Evolutionary conservation across 768 basidiomycete genomes (phyloP).

Genomic region (Exidia glandulosa): DNA sequence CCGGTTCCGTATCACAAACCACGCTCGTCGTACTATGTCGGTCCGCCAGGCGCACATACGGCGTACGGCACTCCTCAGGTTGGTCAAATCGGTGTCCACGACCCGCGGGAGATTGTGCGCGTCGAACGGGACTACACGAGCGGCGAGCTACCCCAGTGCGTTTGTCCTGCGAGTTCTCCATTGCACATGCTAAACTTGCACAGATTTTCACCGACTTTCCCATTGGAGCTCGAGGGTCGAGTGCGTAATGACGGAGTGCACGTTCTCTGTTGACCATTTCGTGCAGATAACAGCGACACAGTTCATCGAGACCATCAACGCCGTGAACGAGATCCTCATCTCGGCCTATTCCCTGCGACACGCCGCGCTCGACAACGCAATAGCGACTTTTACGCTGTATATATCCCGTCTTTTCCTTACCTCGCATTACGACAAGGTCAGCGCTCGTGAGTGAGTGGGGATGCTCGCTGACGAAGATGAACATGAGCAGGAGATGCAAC

Average conservation of each 20-base stretch:
- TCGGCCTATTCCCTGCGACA: constrained; percentile 71
- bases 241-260: constrained; percentile 47
- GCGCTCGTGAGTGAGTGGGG: constrained; percentile 6
- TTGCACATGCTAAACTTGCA: background rate
- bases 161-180: background rate
- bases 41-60: constrained; percentile 63
- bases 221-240: constrained; percentile 85
- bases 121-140: constrained; percentile 87
- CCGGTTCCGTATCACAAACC: constrained; percentile 38
- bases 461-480: background rate
- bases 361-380: constrained; percentile 65
- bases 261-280: background rate
- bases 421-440: constrained; percentile 76
- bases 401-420: constrained; percentile 55
- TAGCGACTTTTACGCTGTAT: constrained; percentile 74
- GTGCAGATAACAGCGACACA: constrained; percentile 78
- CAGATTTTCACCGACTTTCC: constrained; percentile 77
- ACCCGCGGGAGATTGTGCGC: constrained; percentile 84
- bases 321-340: constrained; percentile 80
- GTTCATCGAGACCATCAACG: constrained; percentile 82
- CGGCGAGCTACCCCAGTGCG: constrained; percentile 70
- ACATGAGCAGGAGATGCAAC: constrained; percentile 57
- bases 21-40: constrained; percentile 75
- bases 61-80: constrained; percentile 73
- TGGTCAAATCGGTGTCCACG: constrained; percentile 80